Conservation (phyloP, 2,329 filamentous ascomycete genomes). For the Penicillium sp. region DNA sequence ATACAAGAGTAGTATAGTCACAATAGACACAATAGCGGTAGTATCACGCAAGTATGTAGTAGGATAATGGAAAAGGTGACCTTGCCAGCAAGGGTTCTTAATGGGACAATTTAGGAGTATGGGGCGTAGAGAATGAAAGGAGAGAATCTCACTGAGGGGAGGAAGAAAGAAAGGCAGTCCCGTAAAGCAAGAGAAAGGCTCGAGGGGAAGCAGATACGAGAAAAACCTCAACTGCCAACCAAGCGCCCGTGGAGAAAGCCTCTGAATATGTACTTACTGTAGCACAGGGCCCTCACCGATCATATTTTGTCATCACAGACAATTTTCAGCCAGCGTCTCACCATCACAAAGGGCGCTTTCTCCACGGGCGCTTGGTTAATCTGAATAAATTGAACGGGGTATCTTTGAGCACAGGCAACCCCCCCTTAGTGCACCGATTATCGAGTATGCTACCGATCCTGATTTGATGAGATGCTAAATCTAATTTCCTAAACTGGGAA, state of each 20-base stretch:
- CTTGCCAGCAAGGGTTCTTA: slow-evolving; percentile 26
- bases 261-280: not conserved
- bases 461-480: slow-evolving; percentile 11
- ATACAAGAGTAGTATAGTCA: not conserved
- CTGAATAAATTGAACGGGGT: not conserved
- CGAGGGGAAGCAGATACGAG: slow-evolving; percentile 10
- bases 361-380: slow-evolving; percentile 15
- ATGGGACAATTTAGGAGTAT: not conserved
- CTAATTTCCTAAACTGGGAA: slow-evolving; percentile 10
- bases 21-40: slow-evolving; percentile 7
- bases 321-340: slow-evolving; percentile 16
- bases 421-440: not conserved
- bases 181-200: slow-evolving; percentile 17
- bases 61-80: slow-evolving; percentile 12
- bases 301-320: not conserved
- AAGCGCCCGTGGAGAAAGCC: not conserved
- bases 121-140: slow-evolving; percentile 8
- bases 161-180: slow-evolving; percentile 18
- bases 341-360: slow-evolving; percentile 19
- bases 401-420: not conserved
- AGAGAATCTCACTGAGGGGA: slow-evolving; percentile 10
- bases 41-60: slow-evolving; percentile 7
- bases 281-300: not conserved
- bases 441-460: not conserved
- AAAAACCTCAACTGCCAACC: not conserved